Evolutionary conservation across 805 yeast genomes (phyloP), one percentile per base, ranked within the genome.

Genomic region (Schwanniomyces yamadae): DNA sequence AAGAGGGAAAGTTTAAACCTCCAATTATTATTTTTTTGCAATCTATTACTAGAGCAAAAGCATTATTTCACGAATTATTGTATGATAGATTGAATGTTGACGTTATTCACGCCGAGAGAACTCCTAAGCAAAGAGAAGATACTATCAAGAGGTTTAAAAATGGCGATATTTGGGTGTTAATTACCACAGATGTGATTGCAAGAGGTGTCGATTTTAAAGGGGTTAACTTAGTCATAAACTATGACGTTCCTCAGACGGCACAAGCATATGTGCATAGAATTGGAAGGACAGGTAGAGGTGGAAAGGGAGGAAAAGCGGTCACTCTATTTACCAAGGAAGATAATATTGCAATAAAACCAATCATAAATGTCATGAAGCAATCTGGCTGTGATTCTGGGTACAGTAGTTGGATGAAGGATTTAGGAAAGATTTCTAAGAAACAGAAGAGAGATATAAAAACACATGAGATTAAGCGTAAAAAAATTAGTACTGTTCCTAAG

Each of bases 281-380:
- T 52, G 99, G 99, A 61, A 84, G 99, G 72, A 91, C 99, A 2
- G 99, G 99, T 48, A 82, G 99, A 73, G 96, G 88, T 36, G 96
- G 95, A 1, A 78, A 84, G 41, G 52, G 64, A 6, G 99, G 99
- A 39, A 75, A 74, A 49, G 97, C 98, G 0, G 78, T 93, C 13
- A 93, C 99, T 0, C 82, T 90, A 46, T 93, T 85, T 66, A 91
- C 99, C 17, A 90, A 89, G 55, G 95, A 87, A 44, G 99, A 93
- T 56, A 62, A 76, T 3, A 58, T 75, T 38, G 78, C 84, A 2
- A 74, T 93, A 29, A 84, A 85, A 55, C 84, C 93, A 7, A 85
- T 93, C 28, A 77, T 91, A 19, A 93, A 90, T 54, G 98, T 93
- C 11, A 91, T 93, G 96, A 85, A 84, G 51, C 95, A 90, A 60